These are phyloP conservation scores for Talaromyces sp. DNA, from an alignment of 2,329 filamentous ascomycete genomes.

Conservation along the genomic window DNA sequence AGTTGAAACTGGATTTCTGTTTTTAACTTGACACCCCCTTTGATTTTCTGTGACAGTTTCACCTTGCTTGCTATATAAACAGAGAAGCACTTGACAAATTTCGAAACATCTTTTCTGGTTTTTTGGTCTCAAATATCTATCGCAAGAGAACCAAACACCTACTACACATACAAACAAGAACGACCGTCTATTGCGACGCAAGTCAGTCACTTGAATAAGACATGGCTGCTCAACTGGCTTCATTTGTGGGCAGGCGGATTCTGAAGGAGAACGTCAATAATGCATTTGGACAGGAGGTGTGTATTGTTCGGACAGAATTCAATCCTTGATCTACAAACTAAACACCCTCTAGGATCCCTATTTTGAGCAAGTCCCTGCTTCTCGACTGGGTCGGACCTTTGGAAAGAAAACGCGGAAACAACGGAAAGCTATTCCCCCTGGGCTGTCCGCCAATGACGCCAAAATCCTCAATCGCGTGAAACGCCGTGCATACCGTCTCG, in stretches of 20 bases:
- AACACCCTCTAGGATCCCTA: conserved; percentile 70
- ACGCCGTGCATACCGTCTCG: conserved; percentile 76
- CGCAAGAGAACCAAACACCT: not conserved
- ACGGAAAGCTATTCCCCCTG: conserved; percentile 77
- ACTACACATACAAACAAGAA: not conserved
- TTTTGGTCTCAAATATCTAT: not conserved
- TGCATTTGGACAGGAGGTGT: conserved; percentile 42
- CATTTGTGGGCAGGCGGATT: conserved; percentile 32
- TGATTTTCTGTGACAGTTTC: not conserved
- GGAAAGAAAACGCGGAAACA: conserved; percentile 73
- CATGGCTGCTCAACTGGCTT: conserved; percentile 24
- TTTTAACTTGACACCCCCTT: not conserved
- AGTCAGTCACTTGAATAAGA: not conserved
- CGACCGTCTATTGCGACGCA: not conserved
- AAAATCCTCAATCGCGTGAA: conserved; percentile 82
- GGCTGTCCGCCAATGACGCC: conserved; percentile 77
- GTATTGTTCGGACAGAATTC: not conserved
- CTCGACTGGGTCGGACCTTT: conserved; percentile 61
- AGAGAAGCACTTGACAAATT: not conserved
- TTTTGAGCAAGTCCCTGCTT: conserved; percentile 76
- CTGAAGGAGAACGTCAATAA: conserved; percentile 40
- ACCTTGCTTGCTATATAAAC: not conserved
- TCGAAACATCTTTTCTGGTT: not conserved
- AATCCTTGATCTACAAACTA: not conserved
- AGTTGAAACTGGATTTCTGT: conserved; percentile 12